Base-by-base conservation (phyloP, 371 early-diverging fungal genomes). In the Nosema muscidifuracis region DNA sequence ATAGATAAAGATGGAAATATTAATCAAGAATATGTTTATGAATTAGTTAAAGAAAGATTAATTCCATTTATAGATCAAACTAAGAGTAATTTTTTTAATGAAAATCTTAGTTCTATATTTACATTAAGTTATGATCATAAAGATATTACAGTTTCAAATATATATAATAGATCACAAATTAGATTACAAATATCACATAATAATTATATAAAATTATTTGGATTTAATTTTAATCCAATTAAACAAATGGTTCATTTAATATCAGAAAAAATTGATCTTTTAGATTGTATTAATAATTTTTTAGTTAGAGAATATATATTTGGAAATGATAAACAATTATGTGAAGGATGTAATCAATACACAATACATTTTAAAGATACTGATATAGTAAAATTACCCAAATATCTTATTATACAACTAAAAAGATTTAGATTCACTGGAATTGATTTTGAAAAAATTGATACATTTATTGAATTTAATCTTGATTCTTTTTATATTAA, bases 341-440 rank as follows among this genome's bases (percentile, higher is more conserved):
- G 93, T 77, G 87, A 89, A 33, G 79, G 84, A 43, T 93, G 93
- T 78, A 87, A 89, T 71, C 82, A 87, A 77, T 89, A 90, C 68
- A 87, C 85, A 61, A 85, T 86, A 38, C 91, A 89, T 0, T 87
- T 86, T 56, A 91, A 91, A 79, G 89, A 90, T 69, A 83, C 91
- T 31, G 91, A 92, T 76, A 81, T 92, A 26, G 90, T 89, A 89
- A 84, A 86, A 0, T 81, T 88, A 33, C 93, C 94, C 6, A 89
- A 90, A 75, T 87, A 89, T 61, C 80, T 93, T 28, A 90, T 93
- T 0, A 87, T 93, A 44, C 92, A 92, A 67, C 81, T 93, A 53
- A 93, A 93, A 80, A 87, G 94, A 31, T 92, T 92, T 75, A 80
- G 91, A 51, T 90, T 92, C 71, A 77, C 90, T 31, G 85, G 87